Conservation (phyloP, 2,329 filamentous ascomycete genomes). For the Pestalotiopsis sp. region DNA sequence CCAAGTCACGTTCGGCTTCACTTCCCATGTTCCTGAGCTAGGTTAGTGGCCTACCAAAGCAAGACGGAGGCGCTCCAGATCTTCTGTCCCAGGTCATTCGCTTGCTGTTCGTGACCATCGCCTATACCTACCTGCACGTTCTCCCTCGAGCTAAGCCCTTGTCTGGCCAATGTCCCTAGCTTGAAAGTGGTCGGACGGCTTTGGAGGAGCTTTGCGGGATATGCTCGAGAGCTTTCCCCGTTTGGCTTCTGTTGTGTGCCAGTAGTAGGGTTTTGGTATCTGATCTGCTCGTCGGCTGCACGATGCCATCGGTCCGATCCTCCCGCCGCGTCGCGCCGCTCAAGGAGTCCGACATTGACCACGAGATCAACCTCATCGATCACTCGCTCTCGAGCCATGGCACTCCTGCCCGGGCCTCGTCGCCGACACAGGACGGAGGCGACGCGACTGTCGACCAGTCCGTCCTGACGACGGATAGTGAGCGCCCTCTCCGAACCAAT, state of each 20-base stretch:
- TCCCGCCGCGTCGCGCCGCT: conserved; percentile 59
- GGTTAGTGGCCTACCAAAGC: not conserved
- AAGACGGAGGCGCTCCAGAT: not conserved
- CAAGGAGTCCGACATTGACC: conserved; percentile 67
- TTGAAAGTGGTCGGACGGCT: not conserved
- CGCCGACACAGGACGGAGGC: conserved; percentile 15
- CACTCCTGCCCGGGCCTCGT: conserved; percentile 16
- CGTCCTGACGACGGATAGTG: conserved; percentile 27
- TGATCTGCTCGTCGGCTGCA: conserved; percentile 16
- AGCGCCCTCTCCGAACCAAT: conserved; percentile 19
- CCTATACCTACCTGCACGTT: not conserved
- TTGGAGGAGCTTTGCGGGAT: not conserved
- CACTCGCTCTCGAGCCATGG: conserved; percentile 33
- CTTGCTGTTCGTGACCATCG: not conserved
- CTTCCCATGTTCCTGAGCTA: not conserved
- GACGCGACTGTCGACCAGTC: conserved; percentile 20
- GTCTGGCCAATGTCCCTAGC: not conserved
- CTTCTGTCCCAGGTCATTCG: not conserved
- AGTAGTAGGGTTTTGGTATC: conserved; percentile 26
- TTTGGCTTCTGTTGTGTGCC: conserved; percentile 15
- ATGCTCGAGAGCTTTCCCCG: not conserved
- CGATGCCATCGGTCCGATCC: conserved; percentile 45
- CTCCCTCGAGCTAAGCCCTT: not conserved
- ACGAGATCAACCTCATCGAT: conserved; percentile 73
- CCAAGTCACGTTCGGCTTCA: not conserved